Base-by-base conservation (phyloP, 345 rosid genomes). In the Salix brachista region DNA sequence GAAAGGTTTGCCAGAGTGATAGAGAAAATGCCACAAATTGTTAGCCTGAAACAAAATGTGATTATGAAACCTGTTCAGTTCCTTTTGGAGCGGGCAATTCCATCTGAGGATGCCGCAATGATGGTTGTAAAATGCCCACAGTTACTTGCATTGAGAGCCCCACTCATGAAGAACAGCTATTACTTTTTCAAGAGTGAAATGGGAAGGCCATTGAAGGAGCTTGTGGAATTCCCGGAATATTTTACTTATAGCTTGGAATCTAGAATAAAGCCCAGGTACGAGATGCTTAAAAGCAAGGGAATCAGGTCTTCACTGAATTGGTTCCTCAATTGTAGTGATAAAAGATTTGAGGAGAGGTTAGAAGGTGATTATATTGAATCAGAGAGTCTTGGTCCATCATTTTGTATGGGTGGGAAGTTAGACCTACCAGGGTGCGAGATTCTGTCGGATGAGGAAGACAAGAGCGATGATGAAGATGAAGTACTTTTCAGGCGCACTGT, bases 191-290 rank as follows among this genome's bases (percentile, higher is more conserved):
- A 94, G 79, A 88, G 87, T 10, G 95, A 91, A 84, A 92, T 92
- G 92, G 97, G 97, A 6, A 85, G 97, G 83, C 98, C 95, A 0
- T 6, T 90, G 80, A 91, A 91, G 65, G 97, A 91, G 67, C 91
- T 92, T 2, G 86, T 94, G 37, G 93, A 90, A 77, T 95, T 88
- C 78, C 99, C 99, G 0, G 97, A 93, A 65, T 93, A 90, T 80
- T 95, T 93, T 70, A 95, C 97, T 8, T 93, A 95, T 54, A 89
- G 99, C 84, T 87, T 95, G 89, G 98, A 95, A 84, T 95, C 96
- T 8, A 89, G 99, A 81, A 95, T 95, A 80, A 91, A 89, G 81
- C 99, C 96, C 11, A 89, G 99, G 83, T 93, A 95, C 75, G 90
- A 87, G 78, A 84, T 78, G 78, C 78, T 93, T 60, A 89, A 90